These are phyloP conservation scores for Plasmopara viticola DNA, from an alignment of 352 stramenopile genomes.

Conservation along the genomic window DNA sequence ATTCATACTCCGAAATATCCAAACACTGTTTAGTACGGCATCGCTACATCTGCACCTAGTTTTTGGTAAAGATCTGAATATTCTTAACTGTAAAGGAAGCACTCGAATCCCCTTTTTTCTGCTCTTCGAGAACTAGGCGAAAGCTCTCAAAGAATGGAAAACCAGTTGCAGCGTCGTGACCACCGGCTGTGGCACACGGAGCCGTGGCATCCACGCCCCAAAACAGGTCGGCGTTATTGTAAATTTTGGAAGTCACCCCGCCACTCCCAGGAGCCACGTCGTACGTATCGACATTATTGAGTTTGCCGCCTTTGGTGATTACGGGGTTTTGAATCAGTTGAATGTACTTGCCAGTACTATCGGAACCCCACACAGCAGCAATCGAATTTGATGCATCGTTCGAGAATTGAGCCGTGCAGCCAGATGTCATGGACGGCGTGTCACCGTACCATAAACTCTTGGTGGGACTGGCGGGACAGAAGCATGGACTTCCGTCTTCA, in stretches of 20 bases:
- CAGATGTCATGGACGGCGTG: conserved; percentile 51
- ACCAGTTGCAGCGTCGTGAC: conserved; percentile 54
- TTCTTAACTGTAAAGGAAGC: conserved; percentile 70
- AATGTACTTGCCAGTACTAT: conserved; percentile 58
- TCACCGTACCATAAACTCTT: conserved; percentile 56
- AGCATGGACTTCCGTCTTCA: conserved; percentile 41
- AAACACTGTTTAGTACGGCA: no score
- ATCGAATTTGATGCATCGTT: conserved; percentile 56
- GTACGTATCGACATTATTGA: conserved; percentile 51
- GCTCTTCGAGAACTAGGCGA: conserved; percentile 64
- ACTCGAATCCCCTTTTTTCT: conserved; percentile 63
- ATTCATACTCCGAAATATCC: no score
- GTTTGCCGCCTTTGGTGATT: conserved; percentile 50
- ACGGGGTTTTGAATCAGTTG: conserved; percentile 68
- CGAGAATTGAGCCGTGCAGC: conserved; percentile 62
- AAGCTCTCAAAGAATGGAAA: conserved; percentile 81
- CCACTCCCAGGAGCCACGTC: conserved; percentile 44
- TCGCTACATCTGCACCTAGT: conserved; percentile 20
- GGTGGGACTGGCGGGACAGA: conserved; percentile 38
- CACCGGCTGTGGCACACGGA: conserved; percentile 36
- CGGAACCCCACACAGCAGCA: conserved; percentile 53
- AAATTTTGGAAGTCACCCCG: conserved; percentile 56
- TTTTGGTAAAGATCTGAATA: conserved; percentile 67
- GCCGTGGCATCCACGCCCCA: conserved; percentile 45
- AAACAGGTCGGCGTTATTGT: conserved; percentile 70